Conservation (phyloP, 1,284 basidiomycete genomes). For the Sanghuangporus baumii region DNA sequence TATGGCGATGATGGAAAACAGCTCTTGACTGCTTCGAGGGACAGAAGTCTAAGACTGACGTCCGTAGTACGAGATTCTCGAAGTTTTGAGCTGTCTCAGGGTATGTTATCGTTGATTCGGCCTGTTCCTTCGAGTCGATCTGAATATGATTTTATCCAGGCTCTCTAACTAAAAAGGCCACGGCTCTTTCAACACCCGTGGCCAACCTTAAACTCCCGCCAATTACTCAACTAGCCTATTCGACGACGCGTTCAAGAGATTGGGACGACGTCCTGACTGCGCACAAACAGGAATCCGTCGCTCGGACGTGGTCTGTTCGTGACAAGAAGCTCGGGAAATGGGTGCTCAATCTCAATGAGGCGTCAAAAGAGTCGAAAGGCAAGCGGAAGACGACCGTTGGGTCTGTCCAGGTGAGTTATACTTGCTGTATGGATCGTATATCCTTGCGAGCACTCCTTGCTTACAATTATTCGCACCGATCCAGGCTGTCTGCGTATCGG, state of each 20-base stretch:
- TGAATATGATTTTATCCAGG: constrained; percentile 37
- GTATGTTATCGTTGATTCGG: constrained; percentile 32
- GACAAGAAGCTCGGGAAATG: constrained; percentile 77
- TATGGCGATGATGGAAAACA: constrained; percentile 97
- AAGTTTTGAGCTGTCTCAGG: constrained; percentile 93
- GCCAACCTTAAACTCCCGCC: constrained; percentile 79
- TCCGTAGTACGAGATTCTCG: constrained; percentile 92
- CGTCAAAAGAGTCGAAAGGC: constrained; percentile 35
- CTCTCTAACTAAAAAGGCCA: constrained; percentile 81
- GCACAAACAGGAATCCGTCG: constrained; percentile 76
- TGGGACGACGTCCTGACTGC: constrained; percentile 97
- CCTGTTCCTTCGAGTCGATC: neutral
- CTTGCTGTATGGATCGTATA: constrained; percentile 6
- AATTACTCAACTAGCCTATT: constrained; percentile 74
- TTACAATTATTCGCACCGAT: constrained; percentile 1
- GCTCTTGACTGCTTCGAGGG: constrained; percentile 81
- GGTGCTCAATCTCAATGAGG: constrained; percentile 50
- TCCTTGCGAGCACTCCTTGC: neutral
- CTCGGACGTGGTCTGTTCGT: constrained; percentile 82
- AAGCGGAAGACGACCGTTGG: constrained; percentile 42
- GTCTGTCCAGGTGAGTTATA: constrained; percentile 51
- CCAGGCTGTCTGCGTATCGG: constrained; percentile 84
- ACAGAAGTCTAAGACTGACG: constrained; percentile 85
- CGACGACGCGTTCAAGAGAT: constrained; percentile 81
- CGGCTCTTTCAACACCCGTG: constrained; percentile 72